These are phyloP conservation scores for Apostasia shenzhenica DNA, from an alignment of 106 monocot genomes.

Conservation along the genomic window DNA sequence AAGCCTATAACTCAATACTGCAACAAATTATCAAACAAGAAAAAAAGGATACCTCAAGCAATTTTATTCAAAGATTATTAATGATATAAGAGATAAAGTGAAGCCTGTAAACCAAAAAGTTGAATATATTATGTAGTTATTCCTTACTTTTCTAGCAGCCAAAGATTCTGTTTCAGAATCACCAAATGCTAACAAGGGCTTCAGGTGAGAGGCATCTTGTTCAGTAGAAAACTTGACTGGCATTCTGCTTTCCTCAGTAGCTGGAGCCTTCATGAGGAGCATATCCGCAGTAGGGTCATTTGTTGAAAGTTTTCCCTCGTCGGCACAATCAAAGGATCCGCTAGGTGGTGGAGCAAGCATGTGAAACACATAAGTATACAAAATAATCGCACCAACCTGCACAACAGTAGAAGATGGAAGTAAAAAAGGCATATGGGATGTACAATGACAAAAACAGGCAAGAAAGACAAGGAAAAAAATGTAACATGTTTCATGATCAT, in stretches of 20 bases:
- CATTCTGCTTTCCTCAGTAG: no score
- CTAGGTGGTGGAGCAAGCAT: slow-evolving; percentile 89
- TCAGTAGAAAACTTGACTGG: background rate
- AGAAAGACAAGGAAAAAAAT: no score
- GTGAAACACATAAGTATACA: slow-evolving; percentile 95
- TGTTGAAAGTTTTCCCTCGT: slow-evolving; percentile 46
- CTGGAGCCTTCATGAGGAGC: no score
- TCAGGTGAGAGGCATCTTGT: background rate
- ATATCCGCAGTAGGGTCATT: background rate
- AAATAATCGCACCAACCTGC: slow-evolving; percentile 93
- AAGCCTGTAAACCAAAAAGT: background rate
- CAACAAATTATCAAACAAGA: no score
- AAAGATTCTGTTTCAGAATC: slow-evolving; percentile 28
- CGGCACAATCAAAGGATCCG: slow-evolving; percentile 52
- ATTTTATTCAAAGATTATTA: no score
- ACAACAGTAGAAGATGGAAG: slow-evolving; percentile 1
- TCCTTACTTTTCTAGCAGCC: slow-evolving; percentile 34
- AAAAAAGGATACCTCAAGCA: no score
- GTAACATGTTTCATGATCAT: no score
- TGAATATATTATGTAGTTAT: background rate
- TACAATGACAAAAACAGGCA: background rate
- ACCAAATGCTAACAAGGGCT: slow-evolving; percentile 36
- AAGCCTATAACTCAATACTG: no score
- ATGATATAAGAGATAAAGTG: no score
- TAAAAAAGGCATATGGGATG: background rate